phyloP scores from a whole-genome alignment of 495 filamentous ascomycete genomes.

The Podospora sp. region DNA sequence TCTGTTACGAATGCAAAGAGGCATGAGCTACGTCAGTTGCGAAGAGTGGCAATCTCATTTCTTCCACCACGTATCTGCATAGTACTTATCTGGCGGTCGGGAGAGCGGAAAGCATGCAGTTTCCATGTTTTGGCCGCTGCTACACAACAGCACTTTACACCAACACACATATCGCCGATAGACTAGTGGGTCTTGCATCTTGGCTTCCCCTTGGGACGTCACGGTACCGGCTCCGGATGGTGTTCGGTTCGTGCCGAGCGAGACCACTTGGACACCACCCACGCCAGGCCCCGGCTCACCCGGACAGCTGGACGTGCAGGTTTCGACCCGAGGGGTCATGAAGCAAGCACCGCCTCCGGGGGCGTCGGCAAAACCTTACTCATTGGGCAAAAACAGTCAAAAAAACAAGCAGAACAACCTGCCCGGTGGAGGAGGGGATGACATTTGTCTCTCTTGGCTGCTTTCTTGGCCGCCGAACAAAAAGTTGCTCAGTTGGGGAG shows the following conservation, averaged over 20 bases:
- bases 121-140: background rate
- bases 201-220: background rate
- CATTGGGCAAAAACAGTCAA: conserved; percentile 4
- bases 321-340: background rate
- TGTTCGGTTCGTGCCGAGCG: conserved; percentile 5
- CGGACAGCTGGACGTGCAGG: background rate
- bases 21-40: no score
- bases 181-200: background rate
- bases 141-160: background rate
- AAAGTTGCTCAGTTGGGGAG: background rate
- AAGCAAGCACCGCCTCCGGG: conserved; percentile 5
- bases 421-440: background rate
- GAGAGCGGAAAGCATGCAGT: background rate
- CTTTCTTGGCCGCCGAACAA: background rate
- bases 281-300: background rate
- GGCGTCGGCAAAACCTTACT: background rate
- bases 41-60: no score
- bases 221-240: background rate
- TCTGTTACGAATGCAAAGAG: no score
- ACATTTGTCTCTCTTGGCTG: background rate
- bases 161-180: no score
- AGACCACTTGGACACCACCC: background rate
- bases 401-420: background rate
- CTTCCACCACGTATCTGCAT: no score
- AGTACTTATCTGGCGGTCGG: no score